These are phyloP conservation scores for Jatropha podagrica DNA, from an alignment of 441 rosid species.

Conservation along the genomic window DNA sequence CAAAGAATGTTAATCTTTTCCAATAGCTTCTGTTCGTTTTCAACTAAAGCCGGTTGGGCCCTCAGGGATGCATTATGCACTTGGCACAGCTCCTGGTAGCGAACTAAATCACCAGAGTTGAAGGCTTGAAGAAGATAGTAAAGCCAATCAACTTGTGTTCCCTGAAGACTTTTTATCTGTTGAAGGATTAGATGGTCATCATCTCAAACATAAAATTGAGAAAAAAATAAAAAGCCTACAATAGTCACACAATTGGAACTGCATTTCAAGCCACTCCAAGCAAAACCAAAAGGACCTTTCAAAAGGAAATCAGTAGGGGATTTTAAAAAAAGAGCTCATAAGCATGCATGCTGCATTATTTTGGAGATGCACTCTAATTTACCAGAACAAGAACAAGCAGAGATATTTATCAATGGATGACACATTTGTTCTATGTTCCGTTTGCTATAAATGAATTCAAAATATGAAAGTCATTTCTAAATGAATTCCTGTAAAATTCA, in stretches of 20 bases:
- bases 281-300: neutral
- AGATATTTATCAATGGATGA: neutral
- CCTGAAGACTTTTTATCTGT: constrained; percentile 85
- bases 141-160: constrained; percentile 90
- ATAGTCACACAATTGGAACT: neutral
- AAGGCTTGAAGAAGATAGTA: constrained; percentile 94
- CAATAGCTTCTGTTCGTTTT: constrained; percentile 77
- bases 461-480: no score
- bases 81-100: constrained; percentile 79
- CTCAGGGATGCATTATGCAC: constrained; percentile 79
- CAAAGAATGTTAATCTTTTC: constrained; percentile 97
- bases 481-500: no score
- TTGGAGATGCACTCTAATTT: neutral
- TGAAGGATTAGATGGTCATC: constrained; percentile 15
- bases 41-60: constrained; percentile 92
- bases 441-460: no score
- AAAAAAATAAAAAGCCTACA: neutral
- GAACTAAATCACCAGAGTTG: constrained; percentile 80
- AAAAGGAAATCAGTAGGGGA: neutral
- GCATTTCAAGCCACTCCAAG: neutral
- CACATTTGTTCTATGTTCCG: no score
- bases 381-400: neutral
- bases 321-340: no score
- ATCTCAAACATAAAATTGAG: constrained; percentile 7
- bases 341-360: no score